Conservation (phyloP, 148 eudicot species). For the Rhododendron henanense region DNA sequence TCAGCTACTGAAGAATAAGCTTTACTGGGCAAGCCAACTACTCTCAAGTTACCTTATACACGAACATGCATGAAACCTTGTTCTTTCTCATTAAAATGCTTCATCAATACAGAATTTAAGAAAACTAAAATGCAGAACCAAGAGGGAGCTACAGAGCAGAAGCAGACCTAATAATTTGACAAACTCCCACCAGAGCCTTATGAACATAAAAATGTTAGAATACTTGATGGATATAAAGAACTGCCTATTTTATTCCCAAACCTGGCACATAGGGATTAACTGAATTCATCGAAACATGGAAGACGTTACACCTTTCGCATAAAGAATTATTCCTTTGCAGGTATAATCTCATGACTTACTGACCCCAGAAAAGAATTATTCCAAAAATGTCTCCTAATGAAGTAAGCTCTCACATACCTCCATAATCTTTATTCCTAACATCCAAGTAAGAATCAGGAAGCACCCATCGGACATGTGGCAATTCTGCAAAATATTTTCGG, state of each 20-base stretch:
- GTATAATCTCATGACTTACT: not conserved
- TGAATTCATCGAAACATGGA: not conserved
- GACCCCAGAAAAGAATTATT: not conserved
- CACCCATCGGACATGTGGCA: constrained; percentile 62
- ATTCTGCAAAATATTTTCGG: constrained; percentile 28
- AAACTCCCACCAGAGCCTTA: not conserved
- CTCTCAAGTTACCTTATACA: not conserved
- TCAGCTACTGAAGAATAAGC: not conserved
- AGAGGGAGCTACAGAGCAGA: not conserved
- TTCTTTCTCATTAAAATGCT: not conserved
- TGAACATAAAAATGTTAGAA: not conserved
- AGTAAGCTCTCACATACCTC: constrained; percentile 38
- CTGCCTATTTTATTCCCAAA: not conserved
- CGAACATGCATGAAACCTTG: not conserved
- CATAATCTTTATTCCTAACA: constrained; percentile 69
- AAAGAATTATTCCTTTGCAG: not conserved
- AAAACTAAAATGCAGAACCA: not conserved
- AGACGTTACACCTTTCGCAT: not conserved
- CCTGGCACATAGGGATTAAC: not conserved
- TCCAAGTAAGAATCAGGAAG: constrained; percentile 86
- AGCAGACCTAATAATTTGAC: not conserved
- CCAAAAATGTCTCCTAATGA: not conserved
- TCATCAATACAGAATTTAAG: not conserved
- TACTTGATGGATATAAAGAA: not conserved
- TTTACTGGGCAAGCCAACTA: not conserved